phyloP scores from a whole-genome alignment of 805 yeast genomes.

The Candida arabinofermentans region DNA sequence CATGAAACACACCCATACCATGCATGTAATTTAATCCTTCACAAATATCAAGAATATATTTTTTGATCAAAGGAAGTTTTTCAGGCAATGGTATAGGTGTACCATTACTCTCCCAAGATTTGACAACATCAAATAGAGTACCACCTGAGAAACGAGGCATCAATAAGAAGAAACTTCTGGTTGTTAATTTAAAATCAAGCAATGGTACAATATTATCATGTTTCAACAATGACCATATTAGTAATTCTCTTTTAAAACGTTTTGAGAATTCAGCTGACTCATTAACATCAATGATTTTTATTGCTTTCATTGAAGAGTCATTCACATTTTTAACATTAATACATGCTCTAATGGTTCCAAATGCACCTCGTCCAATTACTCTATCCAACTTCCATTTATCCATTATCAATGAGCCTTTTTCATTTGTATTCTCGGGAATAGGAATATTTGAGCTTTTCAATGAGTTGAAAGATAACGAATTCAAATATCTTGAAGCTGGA shows the following conservation, averaged over 20 bases:
- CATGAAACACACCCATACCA: slow-evolving; percentile 63
- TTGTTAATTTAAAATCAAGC: slow-evolving; percentile 56
- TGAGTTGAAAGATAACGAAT: slow-evolving; percentile 16
- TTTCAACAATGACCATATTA: slow-evolving; percentile 66
- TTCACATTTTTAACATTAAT: slow-evolving; percentile 10
- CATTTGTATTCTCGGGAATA: slow-evolving; percentile 37
- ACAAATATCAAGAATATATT: slow-evolving; percentile 50
- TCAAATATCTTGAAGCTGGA: slow-evolving; percentile 19
- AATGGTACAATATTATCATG: slow-evolving; percentile 67
- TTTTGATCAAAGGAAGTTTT: slow-evolving; percentile 23
- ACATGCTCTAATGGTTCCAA: slow-evolving; percentile 67
- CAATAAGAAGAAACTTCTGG: slow-evolving; percentile 59
- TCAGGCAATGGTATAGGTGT: no score
- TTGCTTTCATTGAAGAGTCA: slow-evolving; percentile 18
- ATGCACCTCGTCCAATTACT: slow-evolving; percentile 83
- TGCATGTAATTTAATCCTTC: slow-evolving; percentile 63
- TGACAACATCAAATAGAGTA: slow-evolving; percentile 72
- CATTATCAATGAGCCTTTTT: slow-evolving; percentile 64
- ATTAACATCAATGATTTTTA: slow-evolving; percentile 28
- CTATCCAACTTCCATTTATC: slow-evolving; percentile 56
- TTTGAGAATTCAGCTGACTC: slow-evolving; percentile 44
- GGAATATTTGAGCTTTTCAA: slow-evolving; percentile 4
- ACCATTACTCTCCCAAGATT: slow-evolving; percentile 60
- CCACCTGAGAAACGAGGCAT: slow-evolving; percentile 71
- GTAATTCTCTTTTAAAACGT: slow-evolving; percentile 66